phyloP scores from a whole-genome alignment of 768 basidiomycete genomes.

The Boletus vinaceobasis region DNA sequence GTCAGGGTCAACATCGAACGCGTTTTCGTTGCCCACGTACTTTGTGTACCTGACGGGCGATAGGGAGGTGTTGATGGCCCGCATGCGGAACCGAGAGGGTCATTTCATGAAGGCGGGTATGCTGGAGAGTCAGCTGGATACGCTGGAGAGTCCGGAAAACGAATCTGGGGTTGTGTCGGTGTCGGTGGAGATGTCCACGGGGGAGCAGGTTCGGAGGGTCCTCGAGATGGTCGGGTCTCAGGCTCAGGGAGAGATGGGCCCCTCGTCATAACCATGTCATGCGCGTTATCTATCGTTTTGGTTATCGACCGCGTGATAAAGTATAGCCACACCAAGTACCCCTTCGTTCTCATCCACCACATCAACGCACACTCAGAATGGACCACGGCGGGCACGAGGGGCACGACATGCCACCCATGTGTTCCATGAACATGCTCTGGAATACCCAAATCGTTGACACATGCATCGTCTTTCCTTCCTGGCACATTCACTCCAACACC shows the following conservation, averaged over 20 bases:
- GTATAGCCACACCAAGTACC: conserved; percentile 1
- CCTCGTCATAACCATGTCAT: neutral
- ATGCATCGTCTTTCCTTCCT: conserved; percentile 75
- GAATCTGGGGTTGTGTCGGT: conserved; percentile 70
- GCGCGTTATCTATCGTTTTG: neutral
- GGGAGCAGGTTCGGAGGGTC: conserved; percentile 52
- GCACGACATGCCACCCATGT: conserved; percentile 49
- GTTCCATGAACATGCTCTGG: conserved; percentile 85
- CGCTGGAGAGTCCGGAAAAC: conserved; percentile 65
- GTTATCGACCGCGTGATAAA: too few relatives aligned
- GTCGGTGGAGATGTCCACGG: conserved; percentile 48
- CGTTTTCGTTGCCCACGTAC: conserved; percentile 49
- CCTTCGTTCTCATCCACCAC: neutral
- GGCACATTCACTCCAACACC: conserved; percentile 63
- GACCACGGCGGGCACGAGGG: conserved; percentile 47
- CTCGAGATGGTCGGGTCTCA: neutral
- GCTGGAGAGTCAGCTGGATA: conserved; percentile 74
- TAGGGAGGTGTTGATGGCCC: conserved; percentile 50
- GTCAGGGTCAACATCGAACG: neutral
- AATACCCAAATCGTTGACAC: conserved; percentile 78
- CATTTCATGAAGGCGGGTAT: conserved; percentile 85
- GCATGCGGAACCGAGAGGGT: conserved; percentile 61
- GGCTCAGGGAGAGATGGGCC: neutral
- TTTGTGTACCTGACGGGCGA: conserved; percentile 79
- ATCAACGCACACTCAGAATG: conserved; percentile 10